Evolutionary conservation across 2,329 filamentous ascomycete genomes (phyloP).

Genomic region (Scedosporium aurantiacum): DNA sequence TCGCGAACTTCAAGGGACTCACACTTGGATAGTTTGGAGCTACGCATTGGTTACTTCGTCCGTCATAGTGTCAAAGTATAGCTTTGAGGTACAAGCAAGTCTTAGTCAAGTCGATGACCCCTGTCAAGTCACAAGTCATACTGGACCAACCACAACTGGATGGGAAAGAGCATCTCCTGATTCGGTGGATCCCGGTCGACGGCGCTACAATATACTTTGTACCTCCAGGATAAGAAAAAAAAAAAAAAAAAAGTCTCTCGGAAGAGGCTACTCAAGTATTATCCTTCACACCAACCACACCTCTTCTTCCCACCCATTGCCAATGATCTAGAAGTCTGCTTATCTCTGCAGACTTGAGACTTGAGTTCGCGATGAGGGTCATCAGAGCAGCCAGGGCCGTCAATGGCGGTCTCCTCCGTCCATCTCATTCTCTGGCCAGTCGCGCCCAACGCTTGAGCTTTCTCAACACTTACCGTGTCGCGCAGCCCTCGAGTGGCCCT

Average conservation of each 20-base stretch:
- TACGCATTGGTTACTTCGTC: no score
- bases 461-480: conserved; percentile 4
- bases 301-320: not conserved
- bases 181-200: not conserved
- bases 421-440: not conserved
- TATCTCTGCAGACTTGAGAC: not conserved
- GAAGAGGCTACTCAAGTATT: not conserved
- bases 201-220: not conserved
- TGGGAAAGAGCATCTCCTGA: not conserved
- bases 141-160: not conserved
- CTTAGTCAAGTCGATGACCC: not conserved
- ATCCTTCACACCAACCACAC: not conserved
- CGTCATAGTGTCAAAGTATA: no score
- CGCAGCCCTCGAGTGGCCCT: not conserved
- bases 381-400: conserved; percentile 3
- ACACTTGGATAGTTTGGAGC: no score
- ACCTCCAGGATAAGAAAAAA: not conserved
- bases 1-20: no score
- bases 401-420: conserved; percentile 1
- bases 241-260: conserved; percentile 2
- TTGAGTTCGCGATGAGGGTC: conserved; percentile 4
- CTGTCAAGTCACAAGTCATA: not conserved
- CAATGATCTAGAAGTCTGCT: not conserved
- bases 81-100: no score
- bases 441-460: conserved; percentile 4